Evolutionary conservation across 306 rosid species (phyloP).

Genomic region (Cucurbita moschata): DNA sequence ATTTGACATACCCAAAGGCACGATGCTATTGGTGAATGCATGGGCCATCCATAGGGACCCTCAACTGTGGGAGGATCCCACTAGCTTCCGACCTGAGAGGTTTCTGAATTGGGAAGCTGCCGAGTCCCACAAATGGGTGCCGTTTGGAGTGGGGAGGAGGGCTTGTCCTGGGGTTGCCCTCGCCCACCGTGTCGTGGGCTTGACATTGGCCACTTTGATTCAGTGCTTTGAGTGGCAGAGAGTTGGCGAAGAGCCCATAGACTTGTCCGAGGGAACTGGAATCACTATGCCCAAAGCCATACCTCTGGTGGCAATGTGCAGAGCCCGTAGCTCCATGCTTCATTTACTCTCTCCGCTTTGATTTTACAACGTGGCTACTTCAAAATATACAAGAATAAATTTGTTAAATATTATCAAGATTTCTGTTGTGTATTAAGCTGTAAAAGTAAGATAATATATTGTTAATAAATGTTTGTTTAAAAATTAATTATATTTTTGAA

Average conservation of each 20-base stretch:
- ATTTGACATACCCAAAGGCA: background rate
- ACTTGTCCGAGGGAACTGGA: conserved; percentile 15
- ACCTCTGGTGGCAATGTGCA: conserved; percentile 15
- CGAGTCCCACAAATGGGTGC: conserved; percentile 13
- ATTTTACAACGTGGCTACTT: background rate
- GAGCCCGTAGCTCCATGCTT: conserved; percentile 5
- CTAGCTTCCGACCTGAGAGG: conserved; percentile 15
- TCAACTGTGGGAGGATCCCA: conserved; percentile 7
- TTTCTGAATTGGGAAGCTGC: background rate
- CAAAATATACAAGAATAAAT: too few species aligned
- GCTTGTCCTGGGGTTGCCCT: conserved; percentile 29
- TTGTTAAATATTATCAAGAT: too few species aligned
- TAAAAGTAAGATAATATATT: too few species aligned
- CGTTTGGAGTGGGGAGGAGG: conserved; percentile 38
- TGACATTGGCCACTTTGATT: conserved; percentile 16
- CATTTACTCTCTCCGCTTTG: background rate
- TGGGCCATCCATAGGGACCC: conserved; percentile 2
- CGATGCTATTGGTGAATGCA: background rate
- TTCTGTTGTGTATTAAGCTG: too few species aligned
- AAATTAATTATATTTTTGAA: too few species aligned
- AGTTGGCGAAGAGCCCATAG: background rate
- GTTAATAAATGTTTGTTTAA: too few species aligned
- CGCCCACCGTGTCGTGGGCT: conserved; percentile 14
- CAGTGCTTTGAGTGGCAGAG: conserved; percentile 28
- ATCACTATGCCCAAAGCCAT: conserved; percentile 10